These are phyloP conservation scores for Fraxinus floribunda DNA, from an alignment of 305 asterid species.

Conservation along the genomic window DNA sequence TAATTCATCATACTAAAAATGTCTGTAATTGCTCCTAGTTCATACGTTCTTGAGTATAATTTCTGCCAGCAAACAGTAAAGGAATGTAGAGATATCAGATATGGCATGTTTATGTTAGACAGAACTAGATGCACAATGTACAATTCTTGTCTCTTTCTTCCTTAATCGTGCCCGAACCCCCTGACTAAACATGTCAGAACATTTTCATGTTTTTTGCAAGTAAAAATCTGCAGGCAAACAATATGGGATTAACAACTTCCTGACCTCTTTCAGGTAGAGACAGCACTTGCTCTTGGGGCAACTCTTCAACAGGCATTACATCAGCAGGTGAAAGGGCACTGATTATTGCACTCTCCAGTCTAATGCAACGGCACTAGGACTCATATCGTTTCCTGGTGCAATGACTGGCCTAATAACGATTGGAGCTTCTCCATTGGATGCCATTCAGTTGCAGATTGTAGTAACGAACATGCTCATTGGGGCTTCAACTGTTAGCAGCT, in stretches of 20 bases:
- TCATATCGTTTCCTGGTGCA: slow-evolving; percentile 86
- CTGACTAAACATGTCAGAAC: neutral
- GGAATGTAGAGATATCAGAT: neutral
- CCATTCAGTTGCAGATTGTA: slow-evolving; percentile 76
- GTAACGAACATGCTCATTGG: slow-evolving; percentile 90
- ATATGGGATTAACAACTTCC: neutral
- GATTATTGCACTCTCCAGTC: slow-evolving; percentile 75
- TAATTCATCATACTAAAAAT: neutral
- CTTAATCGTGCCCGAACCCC: neutral
- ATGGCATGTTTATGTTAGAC: neutral
- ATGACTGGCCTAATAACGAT: slow-evolving; percentile 95
- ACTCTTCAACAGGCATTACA: slow-evolving; percentile 81
- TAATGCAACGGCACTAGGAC: slow-evolving; percentile 82
- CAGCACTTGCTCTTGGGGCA: slow-evolving; percentile 83
- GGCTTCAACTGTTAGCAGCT: slow-evolving; percentile 78
- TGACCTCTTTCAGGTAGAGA: slow-evolving; percentile 55
- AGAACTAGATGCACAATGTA: neutral
- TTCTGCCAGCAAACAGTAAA: neutral
- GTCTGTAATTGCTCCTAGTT: neutral
- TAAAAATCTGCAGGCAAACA: neutral
- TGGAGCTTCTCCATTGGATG: slow-evolving; percentile 86
- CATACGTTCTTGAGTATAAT: neutral
- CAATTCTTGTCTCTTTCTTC: neutral
- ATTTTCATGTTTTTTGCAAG: neutral
- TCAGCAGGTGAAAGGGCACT: slow-evolving; percentile 81